Base-by-base conservation (phyloP, 1,284 basidiomycete species). In the Inonotus hispidus region DNA sequence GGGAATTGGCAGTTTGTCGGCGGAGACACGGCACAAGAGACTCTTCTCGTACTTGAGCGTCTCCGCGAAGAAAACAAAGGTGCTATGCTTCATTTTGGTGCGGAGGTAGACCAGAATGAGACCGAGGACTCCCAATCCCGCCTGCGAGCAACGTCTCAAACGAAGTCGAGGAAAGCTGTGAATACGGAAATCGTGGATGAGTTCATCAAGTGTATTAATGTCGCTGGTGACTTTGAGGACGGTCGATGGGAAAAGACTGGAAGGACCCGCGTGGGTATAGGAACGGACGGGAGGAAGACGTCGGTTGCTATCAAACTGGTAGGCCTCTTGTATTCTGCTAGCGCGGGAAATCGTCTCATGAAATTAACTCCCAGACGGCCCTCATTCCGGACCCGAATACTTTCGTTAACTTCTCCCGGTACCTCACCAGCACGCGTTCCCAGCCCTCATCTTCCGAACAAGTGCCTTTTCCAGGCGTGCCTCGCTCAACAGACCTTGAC, bases 281-380 rank as follows among this genome's bases (percentile, higher is more conserved):
- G 19, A 6, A 29, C 21, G 25, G 66, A 65, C 2, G 77, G 76
- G n/a, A 72, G 90, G 27, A 79, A 82, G 64, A 92, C 91, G 0
- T 91, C 88, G 82, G 87, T 95, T 41, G 91, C 93, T 0, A 72
- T 95, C 43, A 95, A 95, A 72, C 74, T 92, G 63, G 90, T 88
- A 67, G 8, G 41, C 19, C 41, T 64, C 83, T 69, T 2, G n/a
- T 46, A 72, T 82, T 0, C 75, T 90, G 79, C 32, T 3, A 8
- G 32, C 32, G 8, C 4, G 32, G 32, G 8, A 3, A 32, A 32
- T 32, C 32, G 8, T 32, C 32, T 32, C 47, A 56, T 50, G 11
- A 32, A 39, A 21, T n/a, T 57, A 37, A 52, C 45, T n/a, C 10
- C 21, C 11, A 87, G 81, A 86, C 84, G 2, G 86, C 87, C 0